Base-by-base conservation (phyloP, 805 yeast species). In the Monosporozyma siamensis region DNA sequence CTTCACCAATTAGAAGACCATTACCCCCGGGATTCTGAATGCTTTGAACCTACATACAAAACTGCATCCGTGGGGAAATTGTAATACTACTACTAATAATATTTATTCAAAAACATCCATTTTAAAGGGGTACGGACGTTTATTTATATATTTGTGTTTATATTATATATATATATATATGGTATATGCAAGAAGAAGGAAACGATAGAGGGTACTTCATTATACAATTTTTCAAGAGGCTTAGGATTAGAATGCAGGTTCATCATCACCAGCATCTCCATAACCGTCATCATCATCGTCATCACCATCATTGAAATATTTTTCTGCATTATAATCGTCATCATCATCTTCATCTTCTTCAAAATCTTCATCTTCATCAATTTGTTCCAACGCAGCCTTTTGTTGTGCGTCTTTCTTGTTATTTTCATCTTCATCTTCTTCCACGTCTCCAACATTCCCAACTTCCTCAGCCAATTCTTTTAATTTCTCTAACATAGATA, bases 271-370 rank as follows among this genome's bases (percentile, higher is more conserved):
- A 21, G 42, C 46, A n/a, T 44, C 53, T 17, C 41, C 46, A 26
- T 72, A 75, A 26, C 66, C 72, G 18, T 32, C 39, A 37, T 70
- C 75, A 40, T 72, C 77, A 34, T 69, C 77, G 40, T 60, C 69
- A 26, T 50, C 48, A 36, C 50, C 55, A 35, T 45, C 48, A 30
- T 72, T 76, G 31, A 66, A 72, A 39, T 72, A 75, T 42, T 72
- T 76, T 39, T 69, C 77, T 40, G 61, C 70, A 23, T 68, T 68
- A 40, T 63, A 65, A 44, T 74, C 72, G 31, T 66, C 71, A 39
- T 74, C 78, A 39, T 65, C 68, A 30, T 80, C 83, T 49, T 77
- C 82, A 46, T 76, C 80, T 47, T 77, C 81, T 26, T 75, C 82
- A 42, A 55, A 63, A 21, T 76, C 81, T 42, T 57, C 65, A 30